Percentiles rank a stretch among this genome's conserved stretches.
Evolutionary conservation across 441 rosid species (phyloP).

Genomic region (Metrosideros polymorpha): DNA sequence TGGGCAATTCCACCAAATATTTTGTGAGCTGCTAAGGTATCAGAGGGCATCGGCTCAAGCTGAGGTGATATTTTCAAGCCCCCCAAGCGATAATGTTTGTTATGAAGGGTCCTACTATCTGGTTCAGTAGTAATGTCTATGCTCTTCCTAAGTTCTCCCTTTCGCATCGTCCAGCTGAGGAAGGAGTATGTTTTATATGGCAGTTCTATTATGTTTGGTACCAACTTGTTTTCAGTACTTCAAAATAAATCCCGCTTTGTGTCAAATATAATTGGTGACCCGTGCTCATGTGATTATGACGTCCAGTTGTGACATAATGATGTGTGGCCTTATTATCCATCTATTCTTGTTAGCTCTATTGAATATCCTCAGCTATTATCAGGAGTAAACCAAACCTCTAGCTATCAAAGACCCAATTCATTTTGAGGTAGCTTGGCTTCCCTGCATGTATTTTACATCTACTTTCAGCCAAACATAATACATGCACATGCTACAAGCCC

Average conservation of each 20-base stretch:
- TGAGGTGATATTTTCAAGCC: background rate
- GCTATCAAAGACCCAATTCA: background rate
- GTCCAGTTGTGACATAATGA: background rate
- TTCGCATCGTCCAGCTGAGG: background rate
- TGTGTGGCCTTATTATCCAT: background rate
- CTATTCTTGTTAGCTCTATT: background rate
- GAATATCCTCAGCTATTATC: background rate
- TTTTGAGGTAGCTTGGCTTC: background rate
- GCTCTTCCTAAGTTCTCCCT: background rate
- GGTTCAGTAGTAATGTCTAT: background rate
- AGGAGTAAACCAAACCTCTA: background rate
- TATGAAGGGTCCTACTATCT: background rate
- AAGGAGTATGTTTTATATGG: background rate
- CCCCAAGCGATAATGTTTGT: background rate
- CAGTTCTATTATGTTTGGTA: background rate
- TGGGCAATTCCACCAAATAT: background rate
- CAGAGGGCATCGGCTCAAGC: background rate
- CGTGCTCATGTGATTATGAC: background rate
- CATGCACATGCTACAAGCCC: background rate
- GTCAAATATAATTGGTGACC: background rate
- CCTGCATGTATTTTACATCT: background rate
- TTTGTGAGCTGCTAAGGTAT: background rate
- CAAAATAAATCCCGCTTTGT: background rate
- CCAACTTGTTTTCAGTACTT: background rate
- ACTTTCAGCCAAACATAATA: background rate